These are phyloP conservation scores for Cornus suecica DNA, from an alignment of 148 eudicot genomes.

Conservation along the genomic window DNA sequence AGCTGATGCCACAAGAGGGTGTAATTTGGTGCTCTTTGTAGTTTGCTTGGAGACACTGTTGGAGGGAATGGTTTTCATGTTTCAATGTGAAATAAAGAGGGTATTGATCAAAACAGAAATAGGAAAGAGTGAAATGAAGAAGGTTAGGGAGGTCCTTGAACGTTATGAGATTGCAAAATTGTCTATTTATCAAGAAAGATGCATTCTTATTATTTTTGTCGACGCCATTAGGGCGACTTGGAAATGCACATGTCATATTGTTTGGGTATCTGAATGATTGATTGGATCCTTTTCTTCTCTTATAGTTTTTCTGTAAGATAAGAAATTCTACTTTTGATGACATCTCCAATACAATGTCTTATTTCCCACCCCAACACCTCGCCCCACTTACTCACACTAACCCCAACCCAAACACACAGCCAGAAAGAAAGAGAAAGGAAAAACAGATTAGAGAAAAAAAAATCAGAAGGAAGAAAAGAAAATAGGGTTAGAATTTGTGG, in stretches of 20 bases:
- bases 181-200: not conserved
- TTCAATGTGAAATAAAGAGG: not conserved
- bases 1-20: too few relatives aligned
- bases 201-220: not conserved
- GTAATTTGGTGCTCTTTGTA: too few relatives aligned
- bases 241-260: too few relatives aligned
- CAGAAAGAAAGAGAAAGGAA: too few relatives aligned
- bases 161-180: not conserved
- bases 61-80: not conserved
- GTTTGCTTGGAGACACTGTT: not conserved
- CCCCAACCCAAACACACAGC: too few relatives aligned
- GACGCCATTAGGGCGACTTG: not conserved
- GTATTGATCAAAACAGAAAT: not conserved
- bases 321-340: not conserved
- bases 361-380: too few relatives aligned
- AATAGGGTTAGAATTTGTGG: too few relatives aligned
- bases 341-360: not conserved
- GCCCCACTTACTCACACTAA: too few relatives aligned
- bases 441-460: not conserved
- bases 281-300: too few relatives aligned
- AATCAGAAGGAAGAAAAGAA: too few relatives aligned
- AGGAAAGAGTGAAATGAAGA: not conserved
- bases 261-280: too few relatives aligned
- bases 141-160: not conserved
- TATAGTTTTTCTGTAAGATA: too few relatives aligned